A percentile compares a stretch with the other conserved stretches of the same genome.
phyloP scores from a whole-genome alignment of 2,329 filamentous ascomycete genomes.

The Coniella lustricola region DNA sequence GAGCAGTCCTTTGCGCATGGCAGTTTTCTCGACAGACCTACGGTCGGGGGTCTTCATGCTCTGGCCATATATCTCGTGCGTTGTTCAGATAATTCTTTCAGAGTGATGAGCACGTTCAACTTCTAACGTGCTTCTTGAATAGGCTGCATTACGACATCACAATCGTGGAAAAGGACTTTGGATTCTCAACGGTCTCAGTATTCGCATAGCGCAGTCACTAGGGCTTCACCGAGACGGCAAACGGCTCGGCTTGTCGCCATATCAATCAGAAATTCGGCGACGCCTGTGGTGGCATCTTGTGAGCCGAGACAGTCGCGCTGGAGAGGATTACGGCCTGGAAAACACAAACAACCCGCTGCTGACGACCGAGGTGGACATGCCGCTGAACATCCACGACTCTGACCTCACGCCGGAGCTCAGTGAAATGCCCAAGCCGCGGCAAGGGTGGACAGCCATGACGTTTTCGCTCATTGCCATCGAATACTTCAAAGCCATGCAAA shows the following conservation, averaged over 20 bases:
- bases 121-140: constrained; percentile 3
- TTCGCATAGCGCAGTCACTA: constrained; percentile 39
- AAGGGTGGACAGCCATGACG: constrained; percentile 52
- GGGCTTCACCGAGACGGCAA: constrained; percentile 33
- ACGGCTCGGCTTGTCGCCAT: constrained; percentile 41
- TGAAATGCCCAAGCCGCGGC: constrained; percentile 37
- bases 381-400: constrained; percentile 48
- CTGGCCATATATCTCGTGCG: constrained; percentile 32
- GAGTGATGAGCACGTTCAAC: constrained; percentile 15
- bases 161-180: constrained; percentile 30
- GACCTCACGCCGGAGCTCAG: constrained; percentile 43
- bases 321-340: constrained; percentile 35
- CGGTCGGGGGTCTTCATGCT: constrained; percentile 28
- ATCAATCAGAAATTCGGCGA: constrained; percentile 47
- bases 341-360: constrained; percentile 27
- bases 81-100: background rate
- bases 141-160: constrained; percentile 26
- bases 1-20: constrained; percentile 32
- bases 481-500: constrained; percentile 38
- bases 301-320: constrained; percentile 33
- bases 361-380: constrained; percentile 32
- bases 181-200: constrained; percentile 36
- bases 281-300: constrained; percentile 50
- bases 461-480: constrained; percentile 48
- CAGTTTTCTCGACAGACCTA: constrained; percentile 34